phyloP scores from a whole-genome alignment of 2,329 filamentous ascomycete species.

The Pleomassaria siparia region DNA sequence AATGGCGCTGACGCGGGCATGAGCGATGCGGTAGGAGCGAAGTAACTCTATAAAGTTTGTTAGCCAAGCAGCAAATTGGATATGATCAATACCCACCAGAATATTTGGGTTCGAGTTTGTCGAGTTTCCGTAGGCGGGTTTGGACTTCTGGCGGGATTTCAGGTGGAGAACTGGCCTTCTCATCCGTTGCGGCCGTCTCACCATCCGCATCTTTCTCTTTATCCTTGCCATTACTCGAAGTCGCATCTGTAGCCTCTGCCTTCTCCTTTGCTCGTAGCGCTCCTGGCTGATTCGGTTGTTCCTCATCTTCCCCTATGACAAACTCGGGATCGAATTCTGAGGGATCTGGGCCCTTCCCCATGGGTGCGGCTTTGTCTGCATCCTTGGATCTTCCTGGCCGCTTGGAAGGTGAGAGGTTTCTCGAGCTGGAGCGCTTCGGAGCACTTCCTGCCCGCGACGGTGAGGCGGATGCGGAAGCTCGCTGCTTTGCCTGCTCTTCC shows the following conservation, averaged over 20 bases:
- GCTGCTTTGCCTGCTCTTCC: constrained; percentile 85
- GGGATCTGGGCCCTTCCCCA: constrained; percentile 71
- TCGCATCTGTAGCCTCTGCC: constrained; percentile 23
- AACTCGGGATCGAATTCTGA: constrained; percentile 86
- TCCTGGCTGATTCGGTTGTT: constrained; percentile 60
- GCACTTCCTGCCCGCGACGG: constrained; percentile 49
- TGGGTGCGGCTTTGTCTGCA: constrained; percentile 40
- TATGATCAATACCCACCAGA: constrained; percentile 57
- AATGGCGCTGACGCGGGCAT: constrained; percentile 81
- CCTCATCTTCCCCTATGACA: constrained; percentile 80
- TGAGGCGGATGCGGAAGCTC: constrained; percentile 47
- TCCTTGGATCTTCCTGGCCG: constrained; percentile 33
- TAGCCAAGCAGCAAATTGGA: constrained; percentile 12
- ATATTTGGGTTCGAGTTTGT: constrained; percentile 86
- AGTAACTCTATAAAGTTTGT: constrained; percentile 67
- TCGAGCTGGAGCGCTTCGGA: constrained; percentile 50
- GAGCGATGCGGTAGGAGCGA: constrained; percentile 87
- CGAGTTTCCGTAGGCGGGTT: constrained; percentile 77
- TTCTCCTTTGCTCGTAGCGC: constrained; percentile 59
- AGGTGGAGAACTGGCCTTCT: constrained; percentile 33
- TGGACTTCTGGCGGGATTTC: constrained; percentile 75
- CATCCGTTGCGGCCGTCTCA: constrained; percentile 25
- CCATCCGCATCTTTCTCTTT: constrained; percentile 34
- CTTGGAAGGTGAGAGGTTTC: constrained; percentile 42
- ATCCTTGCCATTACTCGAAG: constrained; percentile 25